Conservation (phyloP, 306 rosid genomes). For the Datisca glomerata region DNA sequence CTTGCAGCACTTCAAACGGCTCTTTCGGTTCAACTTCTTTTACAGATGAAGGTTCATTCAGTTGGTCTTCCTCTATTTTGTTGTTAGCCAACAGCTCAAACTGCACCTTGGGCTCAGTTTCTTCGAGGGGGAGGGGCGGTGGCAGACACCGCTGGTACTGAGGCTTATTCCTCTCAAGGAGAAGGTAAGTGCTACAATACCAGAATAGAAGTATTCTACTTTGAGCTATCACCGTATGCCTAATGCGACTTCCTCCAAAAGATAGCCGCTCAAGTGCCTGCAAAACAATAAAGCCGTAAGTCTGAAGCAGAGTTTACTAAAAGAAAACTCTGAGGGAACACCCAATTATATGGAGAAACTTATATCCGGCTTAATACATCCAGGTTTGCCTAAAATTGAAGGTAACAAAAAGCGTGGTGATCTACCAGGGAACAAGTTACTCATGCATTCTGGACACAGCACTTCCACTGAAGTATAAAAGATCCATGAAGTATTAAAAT, state of each 20-base stretch:
- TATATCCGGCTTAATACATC: background rate
- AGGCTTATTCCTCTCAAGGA: slow-evolving; percentile 79
- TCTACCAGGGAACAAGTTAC: too few species aligned
- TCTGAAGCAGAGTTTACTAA: background rate
- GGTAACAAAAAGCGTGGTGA: too few species aligned
- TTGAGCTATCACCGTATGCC: slow-evolving; percentile 68
- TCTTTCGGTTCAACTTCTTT: slow-evolving; percentile 26
- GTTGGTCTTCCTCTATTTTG: slow-evolving; percentile 23
- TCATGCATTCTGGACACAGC: too few species aligned
- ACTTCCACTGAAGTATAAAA: too few species aligned
- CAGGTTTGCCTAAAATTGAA: too few species aligned
- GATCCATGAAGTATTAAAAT: too few species aligned
- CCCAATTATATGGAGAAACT: slow-evolving; percentile 1
- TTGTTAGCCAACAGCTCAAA: slow-evolving; percentile 26
- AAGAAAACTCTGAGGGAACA: background rate
- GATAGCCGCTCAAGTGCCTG: slow-evolving; percentile 88
- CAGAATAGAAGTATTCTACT: slow-evolving; percentile 73
- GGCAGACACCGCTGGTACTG: slow-evolving; percentile 66
- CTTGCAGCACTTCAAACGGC: slow-evolving; percentile 31
- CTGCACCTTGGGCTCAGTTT: slow-evolving; percentile 18
- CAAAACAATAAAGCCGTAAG: slow-evolving; percentile 4
- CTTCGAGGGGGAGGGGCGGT: slow-evolving; percentile 22
- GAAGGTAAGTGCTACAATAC: slow-evolving; percentile 75
- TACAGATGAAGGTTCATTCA: slow-evolving; percentile 27
- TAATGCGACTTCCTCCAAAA: slow-evolving; percentile 46